Evolutionary conservation across 2,329 filamentous ascomycete species (phyloP), one percentile per base, ranked within the genome.

Genomic region (Colletotrichum shisoi): DNA sequence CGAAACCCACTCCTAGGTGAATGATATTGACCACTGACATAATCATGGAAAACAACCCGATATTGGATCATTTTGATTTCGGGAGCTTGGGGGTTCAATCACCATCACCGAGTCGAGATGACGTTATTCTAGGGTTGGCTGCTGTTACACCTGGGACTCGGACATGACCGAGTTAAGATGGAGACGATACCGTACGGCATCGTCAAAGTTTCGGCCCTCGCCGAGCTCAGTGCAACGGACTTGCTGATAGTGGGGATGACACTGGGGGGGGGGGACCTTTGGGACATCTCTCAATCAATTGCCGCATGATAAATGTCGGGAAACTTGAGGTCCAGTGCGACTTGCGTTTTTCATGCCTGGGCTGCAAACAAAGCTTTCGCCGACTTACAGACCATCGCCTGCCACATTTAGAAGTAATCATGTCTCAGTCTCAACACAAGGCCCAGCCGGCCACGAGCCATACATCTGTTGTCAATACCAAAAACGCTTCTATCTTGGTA

Each of bases 401-500:
- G n/a, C 13, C 44, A 21, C 8, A n/a, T 21, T 15, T 51, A 12
- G 3, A 34, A n/a, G 24, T 4, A 40, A 45, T 42, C 54, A 67
- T 67, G 64, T 37, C 61, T 53, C 19, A 54, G 7, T 31, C 64
- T n/a, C 17, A 39, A n/a, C 24, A 40, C 17, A 67, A 59, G 40
- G 59, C 21, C 4, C 54, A 59, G 11, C 46, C 64, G 42, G 64
- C 68, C 4, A 67, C 62, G 1, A 73, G 67, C 34, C 72, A 73
- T 45, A 70, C 70, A 2, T 65, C 67, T 51, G 70, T 74, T 3
- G 70, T 71, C 2, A 73, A 74, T 24, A n/a, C 67, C 11, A 73
- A 72, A 42, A 74, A 74, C 48, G 67, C 64, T 37, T 66, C 58
- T 3, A 73, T 74, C 39, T 17, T 72, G 46, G 72, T 73, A 37